phyloP scores from a whole-genome alignment of 1,284 basidiomycete species.

The Heterobasidion parviporum region DNA sequence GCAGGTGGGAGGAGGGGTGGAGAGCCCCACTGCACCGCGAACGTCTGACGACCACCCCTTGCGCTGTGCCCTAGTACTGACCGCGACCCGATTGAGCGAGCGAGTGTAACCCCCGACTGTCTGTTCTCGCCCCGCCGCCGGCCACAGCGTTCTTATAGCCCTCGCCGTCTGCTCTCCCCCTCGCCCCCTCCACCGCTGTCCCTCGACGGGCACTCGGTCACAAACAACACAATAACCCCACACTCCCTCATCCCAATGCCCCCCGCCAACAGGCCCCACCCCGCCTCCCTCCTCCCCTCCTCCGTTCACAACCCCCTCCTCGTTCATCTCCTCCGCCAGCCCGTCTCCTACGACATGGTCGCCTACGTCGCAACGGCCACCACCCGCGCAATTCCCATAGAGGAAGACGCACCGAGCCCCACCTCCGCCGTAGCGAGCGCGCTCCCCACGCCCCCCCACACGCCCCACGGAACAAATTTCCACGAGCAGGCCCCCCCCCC shows the following conservation, averaged over 20 bases:
- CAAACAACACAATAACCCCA: slow-evolving; percentile 12
- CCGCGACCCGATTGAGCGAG: too few relatives aligned
- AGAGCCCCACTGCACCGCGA: too few relatives aligned
- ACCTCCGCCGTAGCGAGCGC: slow-evolving; percentile 11
- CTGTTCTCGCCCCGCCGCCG: background rate
- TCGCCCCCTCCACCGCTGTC: slow-evolving; percentile 15
- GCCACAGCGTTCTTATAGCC: background rate
- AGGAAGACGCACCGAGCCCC: slow-evolving; percentile 23
- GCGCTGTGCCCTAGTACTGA: too few relatives aligned
- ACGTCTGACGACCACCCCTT: too few relatives aligned
- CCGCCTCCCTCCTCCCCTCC: slow-evolving; percentile 64
- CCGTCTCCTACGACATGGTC: slow-evolving; percentile 80
- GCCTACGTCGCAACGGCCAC: slow-evolving; percentile 64
- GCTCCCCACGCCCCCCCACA: slow-evolving; percentile 45
- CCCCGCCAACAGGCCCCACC: slow-evolving; percentile 34
- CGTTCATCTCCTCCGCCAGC: slow-evolving; percentile 68
- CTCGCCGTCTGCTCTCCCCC: slow-evolving; percentile 6
- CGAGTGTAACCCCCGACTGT: background rate
- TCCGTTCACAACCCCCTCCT: slow-evolving; percentile 70
- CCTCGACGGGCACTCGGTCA: slow-evolving; percentile 23
- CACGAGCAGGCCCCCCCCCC: slow-evolving; percentile 23
- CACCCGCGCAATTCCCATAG: slow-evolving; percentile 55
- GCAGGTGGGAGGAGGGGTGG: too few relatives aligned
- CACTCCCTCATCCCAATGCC: slow-evolving; percentile 15
- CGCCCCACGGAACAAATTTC: slow-evolving; percentile 38